These are phyloP conservation scores for Scleroderma bovista DNA, from an alignment of 768 basidiomycete genomes.

Conservation along the genomic window DNA sequence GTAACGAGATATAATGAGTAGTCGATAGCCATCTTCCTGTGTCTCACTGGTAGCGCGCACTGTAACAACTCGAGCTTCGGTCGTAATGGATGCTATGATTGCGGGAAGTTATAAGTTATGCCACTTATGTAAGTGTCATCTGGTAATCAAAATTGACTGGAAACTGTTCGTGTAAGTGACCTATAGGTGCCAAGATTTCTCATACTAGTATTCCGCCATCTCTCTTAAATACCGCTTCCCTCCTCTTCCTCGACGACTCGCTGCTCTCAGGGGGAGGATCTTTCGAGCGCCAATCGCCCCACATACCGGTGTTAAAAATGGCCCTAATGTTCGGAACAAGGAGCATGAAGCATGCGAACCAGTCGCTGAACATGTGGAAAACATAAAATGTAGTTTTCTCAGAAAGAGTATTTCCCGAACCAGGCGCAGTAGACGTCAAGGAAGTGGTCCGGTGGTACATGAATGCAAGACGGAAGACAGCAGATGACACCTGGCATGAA, in stretches of 20 bases:
- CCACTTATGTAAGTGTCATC: too few species aligned
- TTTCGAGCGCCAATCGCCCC: constrained; percentile 14
- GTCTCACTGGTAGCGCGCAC: not conserved
- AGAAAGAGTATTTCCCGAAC: constrained; percentile 27
- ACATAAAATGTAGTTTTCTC: constrained; percentile 40
- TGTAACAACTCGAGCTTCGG: too few species aligned
- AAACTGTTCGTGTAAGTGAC: not conserved
- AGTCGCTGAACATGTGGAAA: constrained; percentile 42
- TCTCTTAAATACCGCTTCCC: constrained; percentile 1
- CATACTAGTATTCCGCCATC: not conserved
- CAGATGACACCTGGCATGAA: constrained; percentile 17
- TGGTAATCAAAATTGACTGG: too few species aligned
- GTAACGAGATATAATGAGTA: constrained; percentile 87
- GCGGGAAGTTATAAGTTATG: too few species aligned
- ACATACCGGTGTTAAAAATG: constrained; percentile 24
- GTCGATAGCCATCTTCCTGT: constrained; percentile 33
- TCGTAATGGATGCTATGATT: not conserved
- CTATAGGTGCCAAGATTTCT: not conserved
- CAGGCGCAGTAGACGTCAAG: constrained; percentile 24
- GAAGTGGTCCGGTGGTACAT: constrained; percentile 33
- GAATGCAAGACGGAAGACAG: constrained; percentile 36
- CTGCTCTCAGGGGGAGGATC: constrained; percentile 2
- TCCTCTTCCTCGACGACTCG: not conserved
- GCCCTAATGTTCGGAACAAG: constrained; percentile 27
- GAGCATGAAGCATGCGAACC: constrained; percentile 28